Evolutionary conservation across 2,329 filamentous ascomycete genomes (phyloP).

Genomic region (Plenodomus lindquistii): DNA sequence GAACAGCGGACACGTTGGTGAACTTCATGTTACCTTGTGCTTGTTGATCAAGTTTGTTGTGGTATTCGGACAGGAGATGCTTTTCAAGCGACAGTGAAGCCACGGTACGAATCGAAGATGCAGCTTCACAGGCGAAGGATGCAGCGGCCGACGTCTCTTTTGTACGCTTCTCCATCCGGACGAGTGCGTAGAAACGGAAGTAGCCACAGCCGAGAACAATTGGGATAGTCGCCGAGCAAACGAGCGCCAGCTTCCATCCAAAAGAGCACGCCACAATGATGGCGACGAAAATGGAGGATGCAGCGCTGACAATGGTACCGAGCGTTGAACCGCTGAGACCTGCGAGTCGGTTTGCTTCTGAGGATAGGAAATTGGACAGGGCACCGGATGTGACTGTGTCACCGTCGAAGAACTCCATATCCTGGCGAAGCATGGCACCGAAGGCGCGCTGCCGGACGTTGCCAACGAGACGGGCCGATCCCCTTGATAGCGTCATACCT

Average conservation of each 20-base stretch:
- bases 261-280: conserved; percentile 70
- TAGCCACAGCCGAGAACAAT: conserved; percentile 80
- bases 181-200: conserved; percentile 83
- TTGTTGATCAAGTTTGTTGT: conserved; percentile 69
- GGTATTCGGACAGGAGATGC: conserved; percentile 78
- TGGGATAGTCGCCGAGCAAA: conserved; percentile 78
- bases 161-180: conserved; percentile 78
- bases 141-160: conserved; percentile 80
- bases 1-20: conserved; percentile 71
- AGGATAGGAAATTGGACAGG: conserved; percentile 67
- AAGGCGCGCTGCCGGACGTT: conserved; percentile 83
- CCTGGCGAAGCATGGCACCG: conserved; percentile 77
- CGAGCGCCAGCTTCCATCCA: conserved; percentile 86
- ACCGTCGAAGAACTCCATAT: conserved; percentile 87
- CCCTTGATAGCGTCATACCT: conserved; percentile 61
- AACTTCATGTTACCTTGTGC: conserved; percentile 71
- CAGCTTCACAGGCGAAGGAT: conserved; percentile 90
- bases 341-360: conserved; percentile 87
- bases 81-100: conserved; percentile 85
- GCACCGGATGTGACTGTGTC: conserved; percentile 91
- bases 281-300: conserved; percentile 76
- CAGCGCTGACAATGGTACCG: conserved; percentile 80
- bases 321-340: conserved; percentile 87
- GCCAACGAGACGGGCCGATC: conserved; percentile 67
- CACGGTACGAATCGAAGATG: conserved; percentile 93